Base-by-base conservation (phyloP, 495 filamentous ascomycete species). In the Neurospora sp. region DNA sequence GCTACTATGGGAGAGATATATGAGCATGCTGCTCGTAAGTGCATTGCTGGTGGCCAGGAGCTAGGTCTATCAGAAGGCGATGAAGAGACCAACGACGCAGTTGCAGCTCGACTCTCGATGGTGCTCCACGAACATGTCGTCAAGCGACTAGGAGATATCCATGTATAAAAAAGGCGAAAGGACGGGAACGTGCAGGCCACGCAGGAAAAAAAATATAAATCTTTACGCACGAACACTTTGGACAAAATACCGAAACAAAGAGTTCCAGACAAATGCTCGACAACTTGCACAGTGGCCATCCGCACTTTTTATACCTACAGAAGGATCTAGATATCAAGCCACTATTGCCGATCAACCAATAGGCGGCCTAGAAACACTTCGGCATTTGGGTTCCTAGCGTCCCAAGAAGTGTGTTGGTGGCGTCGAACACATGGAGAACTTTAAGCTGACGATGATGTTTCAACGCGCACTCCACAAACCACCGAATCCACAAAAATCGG, bases 41-140 rank as follows among this genome's bases (percentile, higher is more conserved):
- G 80, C 72, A 74, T 83, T 38, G 74, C 74, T 2, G 81, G 81
- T 2, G 79, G 77, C 5, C 44, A n/a, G 44, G 78, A 74, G 44
- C 44, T 82, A 20, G 80, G 75, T 5, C 40, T 82, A 41, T 69
- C 69, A 9, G 77, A 78, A 14, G 70, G 70, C 2, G 81, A 83
- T 14, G 81, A 82, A 68, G 80, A 82, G 71, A 80, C 77, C n/a
- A 71, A 78, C 41, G 79, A 81, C 42, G 73, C 69, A 9, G 78
- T 81, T 18, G 80, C 80, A 0, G 76, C 79, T 1, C 71, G 74
- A 37, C 73, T 82, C 7, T 79, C 77, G 6, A 76, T 80, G 74
- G 79, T 74, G 1, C 75, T 82, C 11, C 79, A 83, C 69, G 81
- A 83, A 59, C 68, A 78, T 2, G 81, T 83, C 8, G 81, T 83